Percentiles rank a stretch among this genome's conserved stretches.
Evolutionary conservation across 1,284 basidiomycete species (phyloP).

Genomic region (Ganoderma meredithae): DNA sequence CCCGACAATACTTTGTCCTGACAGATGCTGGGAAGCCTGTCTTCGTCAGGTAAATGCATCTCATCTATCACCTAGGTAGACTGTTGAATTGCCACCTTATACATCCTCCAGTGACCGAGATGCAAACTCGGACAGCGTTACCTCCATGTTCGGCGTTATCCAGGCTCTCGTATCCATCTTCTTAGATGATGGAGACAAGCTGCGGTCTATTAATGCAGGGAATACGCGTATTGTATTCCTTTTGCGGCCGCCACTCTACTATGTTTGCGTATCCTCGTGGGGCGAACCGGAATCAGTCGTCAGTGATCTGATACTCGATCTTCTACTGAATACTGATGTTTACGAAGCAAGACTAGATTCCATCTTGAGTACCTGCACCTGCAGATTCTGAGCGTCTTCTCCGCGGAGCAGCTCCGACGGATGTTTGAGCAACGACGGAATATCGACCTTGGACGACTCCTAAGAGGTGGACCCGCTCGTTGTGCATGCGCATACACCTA

Average conservation of each 20-base stretch:
- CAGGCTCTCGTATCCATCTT: conserved; percentile 96
- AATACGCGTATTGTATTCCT: conserved; percentile 85
- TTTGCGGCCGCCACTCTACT: conserved; percentile 88
- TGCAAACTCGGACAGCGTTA: conserved; percentile 67
- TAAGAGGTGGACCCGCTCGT: conserved; percentile 67
- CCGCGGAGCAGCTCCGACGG: conserved; percentile 81
- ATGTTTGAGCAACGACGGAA: conserved; percentile 92
- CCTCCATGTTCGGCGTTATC: conserved; percentile 90
- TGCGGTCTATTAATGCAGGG: conserved; percentile 82
- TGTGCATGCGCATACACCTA: neutral
- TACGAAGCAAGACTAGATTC: conserved; percentile 82
- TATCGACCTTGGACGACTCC: conserved; percentile 87
- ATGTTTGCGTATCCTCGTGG: conserved; percentile 90
- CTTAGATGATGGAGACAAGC: conserved; percentile 84
- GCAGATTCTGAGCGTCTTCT: conserved; percentile 91
- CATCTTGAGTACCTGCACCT: conserved; percentile 96
- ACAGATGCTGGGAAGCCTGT: conserved; percentile 96
- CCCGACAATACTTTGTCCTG: conserved; percentile 90
- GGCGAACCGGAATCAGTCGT: conserved; percentile 94
- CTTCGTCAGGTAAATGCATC: conserved; percentile 71
- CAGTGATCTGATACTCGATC: conserved; percentile 46
- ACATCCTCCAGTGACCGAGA: conserved; percentile 42
- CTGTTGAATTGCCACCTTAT: neutral
- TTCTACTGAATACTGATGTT: conserved; percentile 40
- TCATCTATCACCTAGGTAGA: neutral